phyloP scores from a whole-genome alignment of 352 stramenopile species.

The Pythium guiyangense region DNA sequence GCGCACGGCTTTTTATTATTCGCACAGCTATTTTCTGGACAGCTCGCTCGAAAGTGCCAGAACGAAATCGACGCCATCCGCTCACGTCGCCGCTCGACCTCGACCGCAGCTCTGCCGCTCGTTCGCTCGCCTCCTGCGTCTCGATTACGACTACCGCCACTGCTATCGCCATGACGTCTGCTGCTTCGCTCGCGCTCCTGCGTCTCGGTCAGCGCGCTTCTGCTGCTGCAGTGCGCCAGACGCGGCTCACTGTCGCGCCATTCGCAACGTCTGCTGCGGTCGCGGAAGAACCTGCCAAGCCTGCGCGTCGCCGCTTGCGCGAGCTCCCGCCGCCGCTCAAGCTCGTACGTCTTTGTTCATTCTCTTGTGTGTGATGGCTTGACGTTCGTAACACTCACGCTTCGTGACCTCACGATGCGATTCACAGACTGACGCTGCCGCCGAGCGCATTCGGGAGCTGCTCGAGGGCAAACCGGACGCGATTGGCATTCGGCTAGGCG shows the following conservation, averaged over 20 bases:
- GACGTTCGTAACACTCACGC: too few species aligned
- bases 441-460: slow-evolving; percentile 83
- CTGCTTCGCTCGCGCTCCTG: not conserved
- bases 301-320: slow-evolving; percentile 47
- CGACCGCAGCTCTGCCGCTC: not conserved
- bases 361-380: not conserved
- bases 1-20: too few species aligned
- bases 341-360: slow-evolving; percentile 32
- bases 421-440: slow-evolving; percentile 84
- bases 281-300: slow-evolving; percentile 20
- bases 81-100: not conserved
- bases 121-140: not conserved
- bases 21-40: not conserved
- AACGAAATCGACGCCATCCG: not conserved
- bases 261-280: slow-evolving; percentile 34
- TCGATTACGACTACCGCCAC: not conserved
- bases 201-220: not conserved
- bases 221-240: slow-evolving; percentile 3
- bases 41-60: not conserved
- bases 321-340: slow-evolving; percentile 76
- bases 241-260: slow-evolving; percentile 6
- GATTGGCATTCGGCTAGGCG: slow-evolving; percentile 94
- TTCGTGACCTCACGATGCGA: too few species aligned
- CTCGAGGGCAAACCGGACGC: slow-evolving; percentile 82
- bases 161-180: not conserved